A percentile compares a stretch with the other conserved stretches of the same genome.
phyloP scores from a whole-genome alignment of 2,329 filamentous ascomycete genomes.

The Hawksworthiomyces lignivorus region DNA sequence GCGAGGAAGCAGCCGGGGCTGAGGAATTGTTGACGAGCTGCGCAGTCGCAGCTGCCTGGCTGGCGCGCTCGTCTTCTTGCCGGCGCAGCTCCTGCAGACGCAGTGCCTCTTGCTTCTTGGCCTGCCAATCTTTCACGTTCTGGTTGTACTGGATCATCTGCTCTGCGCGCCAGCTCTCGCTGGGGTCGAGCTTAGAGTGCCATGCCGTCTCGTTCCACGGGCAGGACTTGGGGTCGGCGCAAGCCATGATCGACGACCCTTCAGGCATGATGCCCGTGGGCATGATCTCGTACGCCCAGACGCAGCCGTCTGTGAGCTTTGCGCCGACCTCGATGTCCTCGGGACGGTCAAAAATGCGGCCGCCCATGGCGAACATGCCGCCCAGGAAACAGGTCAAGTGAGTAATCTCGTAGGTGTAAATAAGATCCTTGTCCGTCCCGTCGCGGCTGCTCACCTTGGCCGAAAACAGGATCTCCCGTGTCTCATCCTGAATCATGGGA shows the following conservation, averaged over 20 bases:
- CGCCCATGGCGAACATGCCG: conserved; percentile 61
- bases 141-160: conserved; percentile 35
- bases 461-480: conserved; percentile 66
- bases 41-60: background rate
- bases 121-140: conserved; percentile 31
- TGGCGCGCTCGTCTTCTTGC: background rate
- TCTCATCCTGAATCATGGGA: conserved; percentile 60
- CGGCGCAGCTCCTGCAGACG: conserved; percentile 16
- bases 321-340: conserved; percentile 56
- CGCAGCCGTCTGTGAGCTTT: conserved; percentile 60
- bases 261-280: conserved; percentile 61
- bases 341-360: conserved; percentile 51
- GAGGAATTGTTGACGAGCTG: background rate
- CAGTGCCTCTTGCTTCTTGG: conserved; percentile 21
- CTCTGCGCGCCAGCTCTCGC: conserved; percentile 32
- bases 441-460: conserved; percentile 49
- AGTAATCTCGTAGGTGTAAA: conserved; percentile 51
- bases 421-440: conserved; percentile 27
- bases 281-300: conserved; percentile 59
- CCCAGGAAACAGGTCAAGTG: conserved; percentile 63
- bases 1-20: background rate
- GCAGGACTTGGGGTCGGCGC: conserved; percentile 37
- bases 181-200: conserved; percentile 41
- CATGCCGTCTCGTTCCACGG: conserved; percentile 46
- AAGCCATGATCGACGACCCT: conserved; percentile 39